phyloP scores from a whole-genome alignment of 257 asterid species.

The Solanum medicagineum region DNA sequence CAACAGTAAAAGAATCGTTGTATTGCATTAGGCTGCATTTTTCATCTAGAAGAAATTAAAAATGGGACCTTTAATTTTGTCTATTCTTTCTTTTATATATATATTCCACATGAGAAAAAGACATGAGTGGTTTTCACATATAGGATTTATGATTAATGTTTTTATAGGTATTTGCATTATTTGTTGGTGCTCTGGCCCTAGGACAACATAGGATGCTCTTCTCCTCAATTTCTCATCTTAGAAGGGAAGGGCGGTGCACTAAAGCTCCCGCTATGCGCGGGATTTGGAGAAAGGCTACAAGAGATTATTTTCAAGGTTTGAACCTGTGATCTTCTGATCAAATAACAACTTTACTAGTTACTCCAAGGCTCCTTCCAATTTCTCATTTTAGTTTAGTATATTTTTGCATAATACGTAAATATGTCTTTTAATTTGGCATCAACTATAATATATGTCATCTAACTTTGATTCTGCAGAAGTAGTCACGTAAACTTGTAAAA shows the following conservation, averaged over 20 bases:
- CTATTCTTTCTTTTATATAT: not conserved
- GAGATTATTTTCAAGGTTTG: too few species aligned
- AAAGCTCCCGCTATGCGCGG: too few species aligned
- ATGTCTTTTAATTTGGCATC: too few species aligned
- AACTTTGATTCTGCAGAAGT: too few species aligned
- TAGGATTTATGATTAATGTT: not conserved
- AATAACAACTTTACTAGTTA: too few species aligned
- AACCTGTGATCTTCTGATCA: accelerated
- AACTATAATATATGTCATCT: too few species aligned
- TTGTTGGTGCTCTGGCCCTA: not conserved
- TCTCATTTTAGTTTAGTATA: not conserved
- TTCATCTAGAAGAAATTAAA: constrained; percentile 1
- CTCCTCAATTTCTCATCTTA: not conserved
- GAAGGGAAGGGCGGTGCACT: too few species aligned
- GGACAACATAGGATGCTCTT: constrained; percentile 11
- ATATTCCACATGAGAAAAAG: constrained; percentile 1
- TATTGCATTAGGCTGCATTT: not conserved
- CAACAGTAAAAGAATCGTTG: not conserved
- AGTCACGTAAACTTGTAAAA: too few species aligned
- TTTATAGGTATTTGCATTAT: constrained; percentile 1
- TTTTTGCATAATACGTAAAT: not conserved
- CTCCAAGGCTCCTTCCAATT: not conserved
- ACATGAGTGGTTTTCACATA: constrained; percentile 5
- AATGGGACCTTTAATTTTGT: not conserved
- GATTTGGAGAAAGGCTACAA: too few species aligned